These are phyloP conservation scores for Agaricales sp. DNA, from an alignment of 1,284 basidiomycete species.

Conservation along the genomic window DNA sequence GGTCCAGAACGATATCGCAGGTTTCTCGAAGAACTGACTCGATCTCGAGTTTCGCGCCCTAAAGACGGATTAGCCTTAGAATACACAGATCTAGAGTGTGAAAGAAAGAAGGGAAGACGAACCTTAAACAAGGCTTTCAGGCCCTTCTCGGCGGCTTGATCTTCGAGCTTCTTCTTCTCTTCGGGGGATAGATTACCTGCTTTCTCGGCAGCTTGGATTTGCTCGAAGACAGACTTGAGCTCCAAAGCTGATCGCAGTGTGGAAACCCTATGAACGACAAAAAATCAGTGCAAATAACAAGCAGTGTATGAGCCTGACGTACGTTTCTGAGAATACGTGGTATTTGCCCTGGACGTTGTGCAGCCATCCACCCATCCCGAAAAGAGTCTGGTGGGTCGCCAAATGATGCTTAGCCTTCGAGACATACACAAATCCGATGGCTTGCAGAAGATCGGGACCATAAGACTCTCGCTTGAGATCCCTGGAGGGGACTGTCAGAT, in stretches of 20 bases:
- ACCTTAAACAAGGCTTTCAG: slow-evolving; percentile 89
- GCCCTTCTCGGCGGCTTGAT: slow-evolving; percentile 96
- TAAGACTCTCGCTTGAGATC: slow-evolving; percentile 89
- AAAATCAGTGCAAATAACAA: slow-evolving; percentile 8
- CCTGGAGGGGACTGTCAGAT: slow-evolving; percentile 23
- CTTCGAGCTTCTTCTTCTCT: slow-evolving; percentile 85
- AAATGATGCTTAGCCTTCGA: slow-evolving; percentile 77
- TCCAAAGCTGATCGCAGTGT: slow-evolving; percentile 85
- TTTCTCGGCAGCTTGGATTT: slow-evolving; percentile 87
- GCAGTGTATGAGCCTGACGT: slow-evolving; percentile 19
- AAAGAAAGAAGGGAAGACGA: slow-evolving; percentile 7
- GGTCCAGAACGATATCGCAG: slow-evolving; percentile 77
- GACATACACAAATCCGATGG: slow-evolving; percentile 86
- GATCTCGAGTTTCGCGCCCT: slow-evolving; percentile 93
- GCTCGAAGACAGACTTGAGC: slow-evolving; percentile 92
- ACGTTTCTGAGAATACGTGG: slow-evolving; percentile 91
- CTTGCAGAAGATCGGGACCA: slow-evolving; percentile 84
- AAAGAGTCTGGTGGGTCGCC: slow-evolving; percentile 68
- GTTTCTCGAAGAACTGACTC: slow-evolving; percentile 92
- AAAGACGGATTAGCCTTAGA: not conserved
- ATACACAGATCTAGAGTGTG: not conserved
- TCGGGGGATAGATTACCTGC: slow-evolving; percentile 79
- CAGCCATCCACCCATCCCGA: slow-evolving; percentile 86
- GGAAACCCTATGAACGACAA: slow-evolving; percentile 56
- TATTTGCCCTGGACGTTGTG: slow-evolving; percentile 93